Percentiles rank a stretch among this genome's conserved stretches.
Conservation (phyloP, 148 eudicot species). For the Fagopyrum esculentum region DNA sequence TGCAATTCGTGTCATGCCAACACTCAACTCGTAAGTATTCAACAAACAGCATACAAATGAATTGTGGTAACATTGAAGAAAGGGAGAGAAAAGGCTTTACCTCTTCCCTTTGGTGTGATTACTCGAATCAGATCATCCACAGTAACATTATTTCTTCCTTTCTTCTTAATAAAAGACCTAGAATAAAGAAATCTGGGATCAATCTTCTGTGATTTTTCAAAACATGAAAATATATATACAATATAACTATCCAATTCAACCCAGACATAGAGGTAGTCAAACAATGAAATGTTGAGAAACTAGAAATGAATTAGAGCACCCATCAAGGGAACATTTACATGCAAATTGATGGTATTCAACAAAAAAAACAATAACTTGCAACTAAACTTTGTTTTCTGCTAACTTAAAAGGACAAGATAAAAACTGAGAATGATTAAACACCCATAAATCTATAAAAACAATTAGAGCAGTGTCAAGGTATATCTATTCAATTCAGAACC, state of each 20-base stretch:
- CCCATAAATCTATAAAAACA: too few relatives aligned
- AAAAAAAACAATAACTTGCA: too few relatives aligned
- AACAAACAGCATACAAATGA: not conserved
- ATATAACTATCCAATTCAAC: not conserved
- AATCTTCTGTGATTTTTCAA: not conserved
- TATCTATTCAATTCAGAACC: not conserved
- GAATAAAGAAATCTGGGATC: constrained; percentile 11
- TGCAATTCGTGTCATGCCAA: not conserved
- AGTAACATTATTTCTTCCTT: constrained; percentile 78
- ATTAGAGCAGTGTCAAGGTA: too few relatives aligned
- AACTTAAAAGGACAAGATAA: too few relatives aligned
- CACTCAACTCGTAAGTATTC: not conserved
- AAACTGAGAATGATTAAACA: too few relatives aligned
- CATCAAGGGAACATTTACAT: not conserved
- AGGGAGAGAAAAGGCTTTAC: constrained; percentile 21
- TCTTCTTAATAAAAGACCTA: constrained; percentile 60
- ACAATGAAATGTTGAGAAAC: not conserved
- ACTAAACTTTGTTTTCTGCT: too few relatives aligned
- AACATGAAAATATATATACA: not conserved
- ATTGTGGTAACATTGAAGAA: not conserved
- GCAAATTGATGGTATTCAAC: not conserved
- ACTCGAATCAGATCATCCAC: constrained; percentile 72
- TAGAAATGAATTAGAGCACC: not conserved
- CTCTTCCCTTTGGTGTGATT: constrained; percentile 85
- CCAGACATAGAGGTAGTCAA: constrained; percentile 1